These are phyloP conservation scores for Daldinia decipiens DNA, from an alignment of 495 filamentous ascomycete species.

Conservation along the genomic window DNA sequence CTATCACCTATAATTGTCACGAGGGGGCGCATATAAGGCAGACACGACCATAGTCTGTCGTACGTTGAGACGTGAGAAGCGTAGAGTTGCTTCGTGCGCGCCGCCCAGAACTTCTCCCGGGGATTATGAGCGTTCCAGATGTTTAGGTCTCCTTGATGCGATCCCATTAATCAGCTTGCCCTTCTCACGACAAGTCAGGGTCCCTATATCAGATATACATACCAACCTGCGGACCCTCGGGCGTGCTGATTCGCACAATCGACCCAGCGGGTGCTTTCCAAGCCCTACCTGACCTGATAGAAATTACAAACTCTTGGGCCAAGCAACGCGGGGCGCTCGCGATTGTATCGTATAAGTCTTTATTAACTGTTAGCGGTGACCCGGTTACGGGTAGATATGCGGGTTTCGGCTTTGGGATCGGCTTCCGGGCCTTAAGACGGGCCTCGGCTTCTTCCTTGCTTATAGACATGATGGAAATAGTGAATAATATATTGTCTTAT, in stretches of 20 bases:
- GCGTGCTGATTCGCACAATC: constrained; percentile 76
- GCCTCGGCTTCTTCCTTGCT: constrained; percentile 43
- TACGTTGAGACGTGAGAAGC: constrained; percentile 73
- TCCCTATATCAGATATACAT: background rate
- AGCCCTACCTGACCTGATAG: constrained; percentile 68
- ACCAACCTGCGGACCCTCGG: constrained; percentile 77
- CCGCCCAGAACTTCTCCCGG: constrained; percentile 81
- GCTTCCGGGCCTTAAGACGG: constrained; percentile 46
- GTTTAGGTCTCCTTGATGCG: constrained; percentile 71
- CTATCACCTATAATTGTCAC: constrained; percentile 76
- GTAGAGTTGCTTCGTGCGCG: constrained; percentile 80
- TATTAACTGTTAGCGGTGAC: constrained; percentile 58
- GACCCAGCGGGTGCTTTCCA: constrained; percentile 71
- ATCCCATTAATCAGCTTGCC: background rate
- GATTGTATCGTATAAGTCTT: constrained; percentile 53
- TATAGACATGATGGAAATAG: constrained; percentile 24
- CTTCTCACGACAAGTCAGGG: background rate
- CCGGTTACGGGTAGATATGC: constrained; percentile 59
- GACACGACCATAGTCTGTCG: constrained; percentile 78
- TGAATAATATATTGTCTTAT: background rate
- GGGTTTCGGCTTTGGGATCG: constrained; percentile 54
- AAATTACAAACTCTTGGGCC: constrained; percentile 57
- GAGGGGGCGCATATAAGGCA: constrained; percentile 80
- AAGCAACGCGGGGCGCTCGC: constrained; percentile 49
- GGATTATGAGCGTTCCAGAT: constrained; percentile 81